Evolutionary conservation across 2,329 filamentous ascomycete species (phyloP).

Genomic region (Zasmidium angulare): DNA sequence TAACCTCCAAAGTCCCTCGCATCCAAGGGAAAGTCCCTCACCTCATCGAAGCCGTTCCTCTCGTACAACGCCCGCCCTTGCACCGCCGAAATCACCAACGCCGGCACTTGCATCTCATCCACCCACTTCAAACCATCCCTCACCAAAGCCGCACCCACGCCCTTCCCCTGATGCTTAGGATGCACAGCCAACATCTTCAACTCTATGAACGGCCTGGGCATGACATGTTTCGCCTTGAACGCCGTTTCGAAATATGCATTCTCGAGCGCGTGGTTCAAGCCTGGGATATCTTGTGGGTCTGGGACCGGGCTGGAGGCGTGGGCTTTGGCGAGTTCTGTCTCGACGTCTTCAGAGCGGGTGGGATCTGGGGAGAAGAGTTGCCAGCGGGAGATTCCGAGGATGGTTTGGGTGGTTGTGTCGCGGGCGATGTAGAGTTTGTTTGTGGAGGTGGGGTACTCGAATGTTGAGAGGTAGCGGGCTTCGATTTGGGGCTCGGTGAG

Average conservation of each 20-base stretch:
- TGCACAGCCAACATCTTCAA: conserved; percentile 30
- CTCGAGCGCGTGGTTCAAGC: conserved; percentile 7
- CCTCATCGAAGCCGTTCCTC: conserved; percentile 32
- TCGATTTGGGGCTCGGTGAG: conserved; percentile 7
- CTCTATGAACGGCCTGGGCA: conserved; percentile 12
- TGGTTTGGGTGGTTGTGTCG: conserved; percentile 8
- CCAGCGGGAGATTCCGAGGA: conserved; percentile 17
- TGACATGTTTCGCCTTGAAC: not conserved
- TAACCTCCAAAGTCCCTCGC: conserved; percentile 15
- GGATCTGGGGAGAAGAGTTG: not conserved
- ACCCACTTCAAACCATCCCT: conserved; percentile 38
- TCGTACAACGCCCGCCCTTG: conserved; percentile 39
- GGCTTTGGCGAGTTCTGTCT: too few relatives aligned
- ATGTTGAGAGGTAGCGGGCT: not conserved
- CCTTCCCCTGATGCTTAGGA: conserved; percentile 38
- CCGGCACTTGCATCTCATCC: conserved; percentile 34
- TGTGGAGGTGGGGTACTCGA: not conserved
- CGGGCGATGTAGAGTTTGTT: conserved; percentile 12
- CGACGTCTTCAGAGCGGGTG: not conserved
- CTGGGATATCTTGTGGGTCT: too few relatives aligned
- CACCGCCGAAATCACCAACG: conserved; percentile 38
- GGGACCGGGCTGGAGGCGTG: too few relatives aligned
- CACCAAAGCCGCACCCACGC: conserved; percentile 37
- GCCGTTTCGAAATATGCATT: conserved; percentile 9
- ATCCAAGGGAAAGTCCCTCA: conserved; percentile 18